These are phyloP conservation scores for Sphaerobolus stellatus DNA, from an alignment of 1,284 basidiomycete genomes.

Conservation along the genomic window DNA sequence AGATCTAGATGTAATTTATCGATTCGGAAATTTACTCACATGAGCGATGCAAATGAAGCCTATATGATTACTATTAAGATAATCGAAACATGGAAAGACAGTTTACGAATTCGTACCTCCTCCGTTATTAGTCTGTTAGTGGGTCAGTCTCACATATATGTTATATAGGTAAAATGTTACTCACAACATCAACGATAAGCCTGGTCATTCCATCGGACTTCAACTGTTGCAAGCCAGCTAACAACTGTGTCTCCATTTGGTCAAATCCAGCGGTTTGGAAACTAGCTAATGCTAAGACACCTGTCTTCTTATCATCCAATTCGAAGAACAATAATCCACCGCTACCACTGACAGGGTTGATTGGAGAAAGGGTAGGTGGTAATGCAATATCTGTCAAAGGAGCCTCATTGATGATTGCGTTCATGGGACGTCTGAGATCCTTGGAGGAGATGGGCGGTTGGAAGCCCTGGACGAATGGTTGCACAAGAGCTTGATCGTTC, in stretches of 20 bases:
- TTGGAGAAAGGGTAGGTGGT: constrained; percentile 47
- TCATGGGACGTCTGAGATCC: constrained; percentile 41
- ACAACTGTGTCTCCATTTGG: constrained; percentile 42
- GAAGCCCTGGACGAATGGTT: constrained; percentile 34
- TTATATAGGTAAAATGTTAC: constrained; percentile 23
- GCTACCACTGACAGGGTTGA: constrained; percentile 20
- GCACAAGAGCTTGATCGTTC: constrained; percentile 26
- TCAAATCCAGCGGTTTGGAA: constrained; percentile 49
- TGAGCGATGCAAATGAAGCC: constrained; percentile 61
- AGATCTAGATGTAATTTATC: background rate
- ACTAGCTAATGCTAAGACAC: constrained; percentile 58
- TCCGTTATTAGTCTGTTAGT: constrained; percentile 53
- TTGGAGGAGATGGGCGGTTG: constrained; percentile 38
- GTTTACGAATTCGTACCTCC: constrained; percentile 39
- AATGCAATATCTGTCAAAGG: constrained; percentile 50
- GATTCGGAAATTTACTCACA: constrained; percentile 35
- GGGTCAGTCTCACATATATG: background rate
- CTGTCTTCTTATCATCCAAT: constrained; percentile 53
- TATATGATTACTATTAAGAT: constrained; percentile 18
- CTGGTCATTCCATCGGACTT: constrained; percentile 50
- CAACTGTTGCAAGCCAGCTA: constrained; percentile 49
- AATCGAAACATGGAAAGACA: background rate
- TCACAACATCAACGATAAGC: constrained; percentile 57
- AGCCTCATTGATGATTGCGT: constrained; percentile 49
- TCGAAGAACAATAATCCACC: constrained; percentile 56